Evolutionary conservation across 306 rosid species (phyloP).

Genomic region (Gleditsia sinensis): DNA sequence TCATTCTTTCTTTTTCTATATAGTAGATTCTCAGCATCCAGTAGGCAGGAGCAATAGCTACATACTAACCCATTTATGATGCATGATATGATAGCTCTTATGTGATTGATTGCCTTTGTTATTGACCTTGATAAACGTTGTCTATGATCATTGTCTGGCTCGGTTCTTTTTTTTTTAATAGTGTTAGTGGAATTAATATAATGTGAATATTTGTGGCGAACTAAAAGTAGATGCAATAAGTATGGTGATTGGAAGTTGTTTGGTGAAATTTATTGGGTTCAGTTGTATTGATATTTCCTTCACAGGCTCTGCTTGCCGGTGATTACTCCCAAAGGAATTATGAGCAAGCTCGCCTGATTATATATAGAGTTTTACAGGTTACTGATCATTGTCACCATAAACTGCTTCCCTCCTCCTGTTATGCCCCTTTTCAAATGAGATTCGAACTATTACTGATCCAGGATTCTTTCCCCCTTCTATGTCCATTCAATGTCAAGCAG

Average conservation of each 20-base stretch:
- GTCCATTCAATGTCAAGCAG: slow-evolving; percentile 48
- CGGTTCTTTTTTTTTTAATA: neutral
- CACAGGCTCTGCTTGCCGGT: slow-evolving; percentile 84
- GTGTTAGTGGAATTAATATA: slow-evolving; percentile 1
- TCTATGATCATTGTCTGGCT: neutral
- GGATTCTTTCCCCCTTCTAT: slow-evolving; percentile 27
- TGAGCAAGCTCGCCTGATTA: slow-evolving; percentile 66
- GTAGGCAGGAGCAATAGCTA: neutral
- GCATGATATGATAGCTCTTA: neutral
- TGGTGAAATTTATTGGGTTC: slow-evolving; percentile 27
- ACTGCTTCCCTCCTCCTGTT: slow-evolving; percentile 1
- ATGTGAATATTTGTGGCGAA: neutral
- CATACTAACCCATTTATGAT: neutral
- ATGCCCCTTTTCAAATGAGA: neutral
- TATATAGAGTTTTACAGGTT: slow-evolving; percentile 81
- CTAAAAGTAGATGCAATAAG: slow-evolving; percentile 5
- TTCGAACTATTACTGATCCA: slow-evolving; percentile 30
- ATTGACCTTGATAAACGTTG: neutral
- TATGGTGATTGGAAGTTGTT: slow-evolving; percentile 20
- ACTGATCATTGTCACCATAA: slow-evolving; percentile 22
- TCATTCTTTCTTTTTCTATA: too few relatives aligned
- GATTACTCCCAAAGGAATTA: slow-evolving; percentile 74
- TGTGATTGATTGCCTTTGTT: neutral
- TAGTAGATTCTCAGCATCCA: too few relatives aligned
- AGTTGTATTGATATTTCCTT: slow-evolving; percentile 32